A percentile compares a stretch with the other conserved stretches of the same genome.
These are phyloP conservation scores for Globisporangium irregulare DNA, from an alignment of 352 stramenopile species.

Conservation along the genomic window DNA sequence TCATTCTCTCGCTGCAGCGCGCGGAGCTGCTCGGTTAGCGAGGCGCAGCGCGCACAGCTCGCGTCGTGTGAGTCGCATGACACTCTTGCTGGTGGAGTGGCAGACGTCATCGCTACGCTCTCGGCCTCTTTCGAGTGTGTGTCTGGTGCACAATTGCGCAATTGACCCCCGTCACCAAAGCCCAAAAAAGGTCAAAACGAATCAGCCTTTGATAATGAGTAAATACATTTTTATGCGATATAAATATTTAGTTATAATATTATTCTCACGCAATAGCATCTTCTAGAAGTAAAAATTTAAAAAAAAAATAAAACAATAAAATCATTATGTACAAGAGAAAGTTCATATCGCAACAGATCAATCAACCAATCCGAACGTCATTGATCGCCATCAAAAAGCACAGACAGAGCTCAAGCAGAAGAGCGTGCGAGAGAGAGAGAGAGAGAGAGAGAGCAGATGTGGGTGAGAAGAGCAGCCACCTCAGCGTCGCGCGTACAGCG, in stretches of 20 bases:
- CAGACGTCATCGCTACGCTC: neutral
- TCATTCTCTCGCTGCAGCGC: slow-evolving; percentile 18
- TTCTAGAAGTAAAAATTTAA: too few relatives aligned
- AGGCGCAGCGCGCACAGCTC: slow-evolving; percentile 31
- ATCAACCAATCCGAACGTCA: neutral
- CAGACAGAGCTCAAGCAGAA: neutral
- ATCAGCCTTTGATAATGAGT: neutral
- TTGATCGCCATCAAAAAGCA: neutral
- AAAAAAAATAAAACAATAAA: neutral
- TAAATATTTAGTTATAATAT: neutral
- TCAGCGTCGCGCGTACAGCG: neutral
- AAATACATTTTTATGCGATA: neutral
- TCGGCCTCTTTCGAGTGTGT: too few relatives aligned
- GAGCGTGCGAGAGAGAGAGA: neutral
- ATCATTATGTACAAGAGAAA: neutral
- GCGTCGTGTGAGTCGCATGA: neutral
- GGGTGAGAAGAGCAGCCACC: neutral
- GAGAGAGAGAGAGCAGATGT: neutral
- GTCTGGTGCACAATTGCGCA: neutral
- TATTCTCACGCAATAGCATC: too few relatives aligned
- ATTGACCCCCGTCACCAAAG: neutral
- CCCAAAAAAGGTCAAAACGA: neutral
- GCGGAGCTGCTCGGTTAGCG: slow-evolving; percentile 23
- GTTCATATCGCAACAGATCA: neutral
- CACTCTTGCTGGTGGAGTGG: neutral